Percentiles rank a stretch among this genome's conserved stretches.
These are phyloP conservation scores for Coemansia erecta DNA, from an alignment of 192 early-diverging fungal species.

Conservation along the genomic window DNA sequence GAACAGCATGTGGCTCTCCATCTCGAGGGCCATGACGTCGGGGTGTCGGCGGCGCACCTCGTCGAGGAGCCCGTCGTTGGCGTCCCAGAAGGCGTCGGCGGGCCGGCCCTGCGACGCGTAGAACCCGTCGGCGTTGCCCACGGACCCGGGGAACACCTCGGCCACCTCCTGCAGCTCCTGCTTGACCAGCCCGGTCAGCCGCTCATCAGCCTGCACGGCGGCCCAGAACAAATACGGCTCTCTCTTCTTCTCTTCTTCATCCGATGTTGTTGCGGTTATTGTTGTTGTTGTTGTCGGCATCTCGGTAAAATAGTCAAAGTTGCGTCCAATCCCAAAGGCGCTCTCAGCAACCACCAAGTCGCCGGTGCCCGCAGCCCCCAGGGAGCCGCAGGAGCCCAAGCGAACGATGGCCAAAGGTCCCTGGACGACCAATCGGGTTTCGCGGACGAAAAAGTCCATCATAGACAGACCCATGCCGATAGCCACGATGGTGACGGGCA, in stretches of 20 bases:
- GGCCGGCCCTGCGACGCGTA: slow-evolving; percentile 80
- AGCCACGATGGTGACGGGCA: slow-evolving; percentile 80
- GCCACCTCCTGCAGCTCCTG: slow-evolving; percentile 28
- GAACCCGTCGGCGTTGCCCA: slow-evolving; percentile 81
- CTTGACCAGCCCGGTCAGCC: slow-evolving; percentile 48
- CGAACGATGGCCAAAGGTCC: slow-evolving; percentile 80
- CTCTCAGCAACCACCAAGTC: slow-evolving; percentile 69
- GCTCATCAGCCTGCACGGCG: slow-evolving; percentile 57
- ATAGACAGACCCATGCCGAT: slow-evolving; percentile 83
- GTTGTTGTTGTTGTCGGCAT: too few relatives aligned
- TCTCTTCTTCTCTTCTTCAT: slow-evolving; percentile 2
- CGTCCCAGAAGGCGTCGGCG: slow-evolving; percentile 72
- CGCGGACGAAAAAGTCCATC: slow-evolving; percentile 92
- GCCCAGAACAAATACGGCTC: slow-evolving; percentile 70
- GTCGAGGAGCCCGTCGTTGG: slow-evolving; percentile 65
- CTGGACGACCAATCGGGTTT: slow-evolving; percentile 71
- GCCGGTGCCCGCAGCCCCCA: slow-evolving; percentile 59
- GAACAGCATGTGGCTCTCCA: slow-evolving; percentile 85
- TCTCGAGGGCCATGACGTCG: slow-evolving; percentile 60
- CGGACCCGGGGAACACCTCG: slow-evolving; percentile 60
- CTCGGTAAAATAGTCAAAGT: slow-evolving; percentile 74
- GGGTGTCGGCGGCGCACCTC: slow-evolving; percentile 42
- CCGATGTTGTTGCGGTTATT: slow-evolving; percentile 14
- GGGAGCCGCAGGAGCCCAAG: slow-evolving; percentile 83
- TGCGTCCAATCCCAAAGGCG: slow-evolving; percentile 63